A percentile compares a stretch with the other conserved stretches of the same genome.
phyloP scores from a whole-genome alignment of 73 alveolate genomes.

The Uronychia binucleata region DNA sequence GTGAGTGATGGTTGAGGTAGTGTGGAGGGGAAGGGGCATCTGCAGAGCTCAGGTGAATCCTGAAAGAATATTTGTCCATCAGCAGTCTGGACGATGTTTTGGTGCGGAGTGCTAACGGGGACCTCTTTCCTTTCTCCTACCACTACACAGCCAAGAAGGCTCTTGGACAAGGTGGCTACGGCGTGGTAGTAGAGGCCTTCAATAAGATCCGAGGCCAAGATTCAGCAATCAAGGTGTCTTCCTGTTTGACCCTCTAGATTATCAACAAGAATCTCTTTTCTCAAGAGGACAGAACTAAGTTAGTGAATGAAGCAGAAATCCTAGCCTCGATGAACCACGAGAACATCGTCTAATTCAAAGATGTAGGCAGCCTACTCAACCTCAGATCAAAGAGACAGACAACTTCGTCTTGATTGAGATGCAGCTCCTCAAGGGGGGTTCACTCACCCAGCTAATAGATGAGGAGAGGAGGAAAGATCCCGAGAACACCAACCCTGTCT shows the following conservation, averaged over 20 bases:
- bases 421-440: slow-evolving; percentile 86
- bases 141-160: background rate
- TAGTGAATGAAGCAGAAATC: slow-evolving; percentile 46
- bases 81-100: background rate
- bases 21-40: too few relatives aligned
- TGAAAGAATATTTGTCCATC: background rate
- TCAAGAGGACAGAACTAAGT: slow-evolving; percentile 6
- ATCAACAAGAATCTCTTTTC: slow-evolving; percentile 22
- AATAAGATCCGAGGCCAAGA: background rate
- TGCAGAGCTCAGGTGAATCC: background rate
- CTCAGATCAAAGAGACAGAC: slow-evolving; percentile 68
- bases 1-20: too few relatives aligned
- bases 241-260: slow-evolving; percentile 10
- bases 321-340: slow-evolving; percentile 80
- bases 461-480: background rate
- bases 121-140: background rate
- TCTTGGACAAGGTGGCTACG: background rate
- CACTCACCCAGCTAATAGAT: slow-evolving; percentile 51
- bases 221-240: background rate
- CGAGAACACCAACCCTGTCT: slow-evolving; percentile 2
- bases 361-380: slow-evolving; percentile 43
- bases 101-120: background rate
- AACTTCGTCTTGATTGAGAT: slow-evolving; percentile 76
- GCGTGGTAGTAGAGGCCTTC: background rate
- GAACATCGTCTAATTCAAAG: slow-evolving; percentile 86